Evolutionary conservation across 306 rosid genomes (phyloP).

Genomic region (Carpinus fangiana): DNA sequence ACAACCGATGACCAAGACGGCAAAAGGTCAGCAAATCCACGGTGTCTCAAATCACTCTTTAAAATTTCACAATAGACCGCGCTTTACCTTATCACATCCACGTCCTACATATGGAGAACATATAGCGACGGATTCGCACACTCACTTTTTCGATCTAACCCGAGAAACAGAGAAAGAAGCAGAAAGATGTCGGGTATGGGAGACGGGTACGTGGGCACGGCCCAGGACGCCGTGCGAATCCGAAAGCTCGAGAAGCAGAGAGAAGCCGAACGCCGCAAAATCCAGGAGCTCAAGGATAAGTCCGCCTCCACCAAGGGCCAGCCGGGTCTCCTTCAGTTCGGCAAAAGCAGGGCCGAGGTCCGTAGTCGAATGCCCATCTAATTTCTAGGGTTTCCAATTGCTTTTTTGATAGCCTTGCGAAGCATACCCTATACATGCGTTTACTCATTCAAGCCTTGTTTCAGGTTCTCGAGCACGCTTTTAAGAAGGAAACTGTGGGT

Average conservation of each 20-base stretch:
- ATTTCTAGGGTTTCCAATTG: conserved; percentile 6
- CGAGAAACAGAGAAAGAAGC: background rate
- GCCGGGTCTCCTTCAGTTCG: conserved; percentile 95
- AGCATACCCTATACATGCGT: background rate
- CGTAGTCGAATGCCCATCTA: background rate
- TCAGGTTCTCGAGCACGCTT: conserved; percentile 97
- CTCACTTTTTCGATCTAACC: background rate
- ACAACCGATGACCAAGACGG: too few relatives aligned
- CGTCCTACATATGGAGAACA: too few relatives aligned
- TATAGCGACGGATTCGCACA: background rate
- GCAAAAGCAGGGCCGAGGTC: conserved; percentile 95
- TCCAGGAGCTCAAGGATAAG: conserved; percentile 91
- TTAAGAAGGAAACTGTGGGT: conserved; percentile 97
- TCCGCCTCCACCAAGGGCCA: conserved; percentile 75
- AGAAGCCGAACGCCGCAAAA: conserved; percentile 96
- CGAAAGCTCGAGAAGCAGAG: conserved; percentile 95
- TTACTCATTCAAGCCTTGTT: background rate
- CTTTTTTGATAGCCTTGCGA: background rate
- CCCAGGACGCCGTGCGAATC: conserved; percentile 92
- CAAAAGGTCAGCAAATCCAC: too few relatives aligned
- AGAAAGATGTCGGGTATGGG: conserved; percentile 91
- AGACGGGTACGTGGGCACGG: conserved; percentile 97
- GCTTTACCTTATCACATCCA: too few relatives aligned
- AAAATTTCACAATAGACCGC: too few relatives aligned
- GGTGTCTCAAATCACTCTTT: too few relatives aligned